Base-by-base conservation (phyloP, 2,329 filamentous ascomycete species). In the Neonectria hederae region DNA sequence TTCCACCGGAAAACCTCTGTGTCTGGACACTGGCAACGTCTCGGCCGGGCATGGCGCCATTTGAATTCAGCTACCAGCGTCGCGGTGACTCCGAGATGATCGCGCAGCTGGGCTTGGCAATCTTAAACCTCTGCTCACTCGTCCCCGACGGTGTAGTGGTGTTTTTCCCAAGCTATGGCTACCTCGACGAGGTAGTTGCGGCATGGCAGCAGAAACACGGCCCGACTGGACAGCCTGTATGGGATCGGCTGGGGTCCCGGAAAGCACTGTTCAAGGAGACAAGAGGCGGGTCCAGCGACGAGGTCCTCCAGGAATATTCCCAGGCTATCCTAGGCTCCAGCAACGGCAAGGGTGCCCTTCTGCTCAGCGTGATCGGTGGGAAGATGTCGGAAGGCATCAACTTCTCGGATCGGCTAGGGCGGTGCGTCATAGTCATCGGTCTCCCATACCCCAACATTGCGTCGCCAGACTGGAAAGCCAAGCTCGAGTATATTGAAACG, bases 341-440 rank as follows among this genome's bases (percentile, higher is more conserved):
- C 43, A 72, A 66, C 14, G 54, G 65, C 5, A 74, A 86, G 52
- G 94, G 94, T 0, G 95, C 92, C 0, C 81, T 98, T 0, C 86
- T 99, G 0, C 86, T 99, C 26, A 94, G 93, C 58, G 94, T 99
- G 3, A 91, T 99, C 3, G 95, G 95, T 59, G 96, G 96, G 14
- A 97, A 95, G 70, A 90, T 99, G 81, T 97, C 93, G 62, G 96
- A 99, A 80, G 96, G 96, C 69, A 99, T 99, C 81, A 99, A 99
- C 80, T 99, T 99, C 81, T 95, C 93, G 0, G 94, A 99, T 79
- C 85, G 86, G 3, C 88, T 99, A 0, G 96, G 96, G 1, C 90
- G 96, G 26, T 95, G 92, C 58, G 94, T 99, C 9, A 83, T 97
- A 14, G 91, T 98, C n/a, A 88, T 98, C 14, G 96, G 96, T 0